phyloP scores from a whole-genome alignment of 495 filamentous ascomycete genomes.

The Astrothelium subdiscretum region DNA sequence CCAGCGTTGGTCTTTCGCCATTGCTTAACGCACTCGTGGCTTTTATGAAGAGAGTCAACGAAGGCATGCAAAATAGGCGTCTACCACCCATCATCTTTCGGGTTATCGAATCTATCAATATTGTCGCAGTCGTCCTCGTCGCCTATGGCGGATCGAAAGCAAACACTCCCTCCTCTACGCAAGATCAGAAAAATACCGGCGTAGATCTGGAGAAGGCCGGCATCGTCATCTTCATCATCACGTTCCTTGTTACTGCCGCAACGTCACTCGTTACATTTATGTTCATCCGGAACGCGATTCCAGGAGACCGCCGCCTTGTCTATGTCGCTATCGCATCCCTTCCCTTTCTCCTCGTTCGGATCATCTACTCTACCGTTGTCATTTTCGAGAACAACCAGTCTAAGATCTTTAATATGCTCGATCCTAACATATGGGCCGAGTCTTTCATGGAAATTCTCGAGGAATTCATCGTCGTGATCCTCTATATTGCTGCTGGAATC shows the following conservation, averaged over 20 bases:
- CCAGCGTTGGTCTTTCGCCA: constrained; percentile 13
- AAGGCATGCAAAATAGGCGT: constrained; percentile 5
- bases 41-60: constrained; percentile 11
- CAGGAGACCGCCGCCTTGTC: constrained; percentile 6
- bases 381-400: constrained; percentile 5
- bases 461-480: constrained; percentile 10
- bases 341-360: constrained; percentile 13
- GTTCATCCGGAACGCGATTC: constrained; percentile 1
- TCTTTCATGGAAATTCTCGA: constrained; percentile 17
- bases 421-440: constrained; percentile 13
- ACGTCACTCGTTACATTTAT: constrained; percentile 2
- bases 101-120: constrained; percentile 4
- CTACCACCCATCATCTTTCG: constrained; percentile 5
- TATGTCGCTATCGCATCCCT: constrained; percentile 7
- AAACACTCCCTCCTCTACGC: not conserved
- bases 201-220: constrained; percentile 7
- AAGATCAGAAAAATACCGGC: constrained; percentile 1
- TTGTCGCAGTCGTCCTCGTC: constrained; percentile 12
- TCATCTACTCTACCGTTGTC: constrained; percentile 11
- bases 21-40: constrained; percentile 13
- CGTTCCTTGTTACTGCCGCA: constrained; percentile 8
- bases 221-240: constrained; percentile 11
- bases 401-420: constrained; percentile 7
- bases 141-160: constrained; percentile 11
- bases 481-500: constrained; percentile 11